A percentile compares a stretch with the other conserved stretches of the same genome.
These are phyloP conservation scores for Geoglossum cookeanum DNA, from an alignment of 2,329 filamentous ascomycete species.

Conservation along the genomic window DNA sequence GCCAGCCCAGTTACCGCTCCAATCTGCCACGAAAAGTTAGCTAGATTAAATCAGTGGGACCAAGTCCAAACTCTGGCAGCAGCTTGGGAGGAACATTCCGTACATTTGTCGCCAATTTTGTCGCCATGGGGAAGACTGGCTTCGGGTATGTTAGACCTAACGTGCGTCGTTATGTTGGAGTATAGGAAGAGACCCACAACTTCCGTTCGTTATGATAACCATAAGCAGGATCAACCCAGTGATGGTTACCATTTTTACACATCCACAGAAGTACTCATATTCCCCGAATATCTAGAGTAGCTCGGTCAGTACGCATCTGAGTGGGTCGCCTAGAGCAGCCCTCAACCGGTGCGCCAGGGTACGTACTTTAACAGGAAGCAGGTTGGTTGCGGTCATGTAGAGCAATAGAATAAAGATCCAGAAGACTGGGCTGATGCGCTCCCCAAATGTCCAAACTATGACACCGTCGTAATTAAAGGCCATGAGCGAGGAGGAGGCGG, in stretches of 20 bases:
- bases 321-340: constrained; percentile 5
- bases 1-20: not conserved
- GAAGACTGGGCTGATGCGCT: constrained; percentile 18
- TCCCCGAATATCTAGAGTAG: constrained; percentile 17
- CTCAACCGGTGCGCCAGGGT: constrained; percentile 4
- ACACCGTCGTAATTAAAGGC: constrained; percentile 22
- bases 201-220: constrained; percentile 16
- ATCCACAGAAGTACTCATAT: constrained; percentile 22
- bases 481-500: constrained; percentile 19
- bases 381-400: constrained; percentile 19
- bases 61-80: not conserved
- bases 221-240: constrained; percentile 20
- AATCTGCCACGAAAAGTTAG: not conserved
- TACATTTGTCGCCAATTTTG: constrained; percentile 1
- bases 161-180: constrained; percentile 12
- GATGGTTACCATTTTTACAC: constrained; percentile 21
- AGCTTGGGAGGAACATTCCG: not conserved
- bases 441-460: constrained; percentile 14
- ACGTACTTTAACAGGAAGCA: constrained; percentile 19
- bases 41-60: not conserved
- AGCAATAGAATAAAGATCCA: constrained; percentile 22
- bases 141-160: not conserved
- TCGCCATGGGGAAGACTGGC: not conserved
- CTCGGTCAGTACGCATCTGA: not conserved
- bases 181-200: constrained; percentile 11